Evolutionary conservation across 208 protist species (phyloP).

Genomic region (Angomonas deanei): DNA sequence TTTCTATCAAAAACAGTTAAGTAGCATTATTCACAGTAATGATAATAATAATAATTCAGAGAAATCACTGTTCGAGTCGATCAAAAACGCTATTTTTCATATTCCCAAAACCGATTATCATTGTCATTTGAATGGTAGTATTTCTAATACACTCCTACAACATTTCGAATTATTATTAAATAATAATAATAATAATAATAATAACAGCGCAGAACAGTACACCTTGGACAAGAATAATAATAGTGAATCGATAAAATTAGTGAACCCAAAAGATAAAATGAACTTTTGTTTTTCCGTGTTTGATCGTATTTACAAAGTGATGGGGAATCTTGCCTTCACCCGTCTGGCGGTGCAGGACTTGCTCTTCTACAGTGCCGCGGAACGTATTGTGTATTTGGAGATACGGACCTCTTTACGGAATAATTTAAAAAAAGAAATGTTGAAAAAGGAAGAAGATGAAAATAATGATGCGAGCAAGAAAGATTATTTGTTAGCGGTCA

Average conservation of each 20-base stretch:
- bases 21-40: neutral
- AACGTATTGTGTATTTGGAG: conserved; percentile 66
- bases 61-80: too few relatives aligned
- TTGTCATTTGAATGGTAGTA: conserved; percentile 77
- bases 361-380: conserved; percentile 53
- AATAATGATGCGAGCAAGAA: conserved; percentile 22
- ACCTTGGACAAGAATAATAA: neutral
- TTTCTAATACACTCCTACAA: conserved; percentile 37
- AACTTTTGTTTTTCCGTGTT: conserved; percentile 72
- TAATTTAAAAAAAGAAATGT: neutral
- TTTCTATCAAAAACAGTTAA: neutral
- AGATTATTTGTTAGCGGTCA: conserved; percentile 44
- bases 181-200: neutral
- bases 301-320: conserved; percentile 74
- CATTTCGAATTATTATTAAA: conserved; percentile 38
- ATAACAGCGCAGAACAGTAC: neutral
- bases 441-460: neutral
- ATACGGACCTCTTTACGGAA: conserved; percentile 81
- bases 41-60: neutral
- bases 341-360: conserved; percentile 79
- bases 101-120: conserved; percentile 67
- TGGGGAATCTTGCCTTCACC: conserved; percentile 67
- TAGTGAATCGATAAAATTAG: neutral
- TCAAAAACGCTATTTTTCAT: neutral
- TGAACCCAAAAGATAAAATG: conserved; percentile 40